Base-by-base conservation (phyloP, 257 asterid species). In the Striga asiatica region DNA sequence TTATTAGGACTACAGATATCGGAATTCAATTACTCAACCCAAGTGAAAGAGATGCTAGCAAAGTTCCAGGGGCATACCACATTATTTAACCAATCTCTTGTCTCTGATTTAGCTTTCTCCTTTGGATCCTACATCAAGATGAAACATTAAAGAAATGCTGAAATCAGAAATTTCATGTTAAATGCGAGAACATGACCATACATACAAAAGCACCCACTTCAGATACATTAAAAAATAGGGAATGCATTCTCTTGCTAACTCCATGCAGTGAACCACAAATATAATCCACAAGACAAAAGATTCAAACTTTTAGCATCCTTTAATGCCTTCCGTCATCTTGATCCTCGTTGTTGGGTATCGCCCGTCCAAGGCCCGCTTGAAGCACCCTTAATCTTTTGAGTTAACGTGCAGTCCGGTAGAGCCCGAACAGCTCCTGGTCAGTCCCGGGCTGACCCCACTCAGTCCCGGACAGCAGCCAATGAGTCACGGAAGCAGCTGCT, bases 31-130 rank as follows among this genome's bases (percentile, higher is more conserved):
- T 53, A 31, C 35, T 50, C 42, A 56, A 48, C 50, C 51, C 48
- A 54, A 51, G 29, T 45, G 34, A 70, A 55, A 37, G 56, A 34
- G 56, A 65, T 8, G 54, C 41, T 50, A 66, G 57, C 27, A 48
- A 56, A 66, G 48, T 52, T 57, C 48, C 57, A 47, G 63, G n/a
- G 68, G 39, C 94, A 51, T 83, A 87, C 99, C 99, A 72, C 86
- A 78, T 84, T 88, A 78, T 92, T 92, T 77, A 92, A 66, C 97
- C 97, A 92, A 70, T 92, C 99, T 78, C 99, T 70, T 25, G 99
- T 92, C 82, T 92, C 97, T 43, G 95, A 82, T 73, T 92, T 92
- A 62, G 99, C 99, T 55, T 82, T 92, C 66, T 92, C 99, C 81
- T 69, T 88, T 0, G 99, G 99, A 71, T 92, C 99, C 99, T 92